Evolutionary conservation across 768 basidiomycete species (phyloP), one percentile per base, ranked within the genome.

Genomic region (Lyophyllum shimeji): DNA sequence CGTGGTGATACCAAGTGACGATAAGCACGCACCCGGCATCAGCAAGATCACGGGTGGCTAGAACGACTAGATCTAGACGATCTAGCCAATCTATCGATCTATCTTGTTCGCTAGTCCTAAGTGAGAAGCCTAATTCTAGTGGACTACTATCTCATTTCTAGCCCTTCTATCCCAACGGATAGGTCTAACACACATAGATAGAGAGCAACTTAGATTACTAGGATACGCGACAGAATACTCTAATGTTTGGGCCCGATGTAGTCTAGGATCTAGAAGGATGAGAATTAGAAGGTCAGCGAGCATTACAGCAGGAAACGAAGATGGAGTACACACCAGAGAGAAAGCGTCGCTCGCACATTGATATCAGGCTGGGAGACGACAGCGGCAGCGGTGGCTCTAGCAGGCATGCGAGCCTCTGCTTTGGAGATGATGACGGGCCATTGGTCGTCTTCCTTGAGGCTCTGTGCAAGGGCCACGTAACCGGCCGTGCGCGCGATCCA

Each of bases 21-120:
- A 27, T 43, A 54, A 21, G 24, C 8, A 53, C 67, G 55, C 58
- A 65, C 71, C 70, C n/a, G n/a, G n/a, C n/a, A n/a, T n/a, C n/a
- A 39, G 37, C 37, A 39, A 39, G 37, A 39, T 39, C 37, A 39
- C 37, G 4, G 37, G 12, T 13, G 7, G 12, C 37, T 39, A 39
- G 37, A 39, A 13, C 12, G 5, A 39, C 4, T 39, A 39, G 37
- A 39, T 39, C 37, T 39, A 39, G 37, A 39, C 4, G 29, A 29
- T 29, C 29, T 29, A 29, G 29, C 29, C 9, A 9, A 29, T 29
- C 40, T 42, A 42, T 7, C 40, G 9, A 15, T 42, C 40, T 42
- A 42, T 42, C n/a, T 42, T 18, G 3, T 2, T 18, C 11, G 40
- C n/a, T 42, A 42, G 40, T 3, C 11, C 40, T 3, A 42, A 2